Conservation (phyloP, 371 early-diverging fungal species). For the Rhizopus sp. region DNA sequence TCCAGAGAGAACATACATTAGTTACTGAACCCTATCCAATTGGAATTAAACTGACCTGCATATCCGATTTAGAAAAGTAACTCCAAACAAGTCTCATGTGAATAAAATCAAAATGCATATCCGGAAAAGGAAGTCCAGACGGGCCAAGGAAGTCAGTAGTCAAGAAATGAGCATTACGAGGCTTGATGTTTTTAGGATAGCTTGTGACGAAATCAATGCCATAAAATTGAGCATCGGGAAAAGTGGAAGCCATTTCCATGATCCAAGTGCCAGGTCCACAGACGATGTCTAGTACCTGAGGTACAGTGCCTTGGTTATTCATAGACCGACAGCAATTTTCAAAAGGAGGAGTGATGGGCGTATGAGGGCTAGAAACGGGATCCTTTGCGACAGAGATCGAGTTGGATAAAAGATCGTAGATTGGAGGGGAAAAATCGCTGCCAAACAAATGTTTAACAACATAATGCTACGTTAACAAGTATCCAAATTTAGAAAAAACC, state of each 20-base stretch:
- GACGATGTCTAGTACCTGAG: constrained; percentile 41
- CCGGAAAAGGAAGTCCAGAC: constrained; percentile 53
- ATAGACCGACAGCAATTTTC: not conserved
- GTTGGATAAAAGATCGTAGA: constrained; percentile 18
- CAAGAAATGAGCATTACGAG: constrained; percentile 49
- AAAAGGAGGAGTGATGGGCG: constrained; percentile 11
- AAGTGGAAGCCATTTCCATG: constrained; percentile 59
- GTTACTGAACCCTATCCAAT: not conserved
- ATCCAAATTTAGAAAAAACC: not conserved
- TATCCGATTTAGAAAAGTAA: constrained; percentile 38
- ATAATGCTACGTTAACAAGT: constrained; percentile 35
- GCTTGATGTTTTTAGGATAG: constrained; percentile 56
- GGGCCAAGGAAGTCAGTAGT: constrained; percentile 44
- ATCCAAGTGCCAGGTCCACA: constrained; percentile 53
- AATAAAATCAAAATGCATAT: constrained; percentile 58
- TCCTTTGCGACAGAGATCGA: constrained; percentile 27
- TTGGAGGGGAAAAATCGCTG: constrained; percentile 44
- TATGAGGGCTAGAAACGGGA: constrained; percentile 24
- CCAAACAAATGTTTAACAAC: constrained; percentile 38
- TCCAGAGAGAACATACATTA: not conserved
- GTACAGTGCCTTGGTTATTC: constrained; percentile 8
- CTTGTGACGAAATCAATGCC: constrained; percentile 52
- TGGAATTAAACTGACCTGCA: constrained; percentile 26
- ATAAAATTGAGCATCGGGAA: constrained; percentile 51
- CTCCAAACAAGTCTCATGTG: constrained; percentile 49